Evolutionary conservation across 768 basidiomycete species (phyloP).

Genomic region (Russula olivacea): DNA sequence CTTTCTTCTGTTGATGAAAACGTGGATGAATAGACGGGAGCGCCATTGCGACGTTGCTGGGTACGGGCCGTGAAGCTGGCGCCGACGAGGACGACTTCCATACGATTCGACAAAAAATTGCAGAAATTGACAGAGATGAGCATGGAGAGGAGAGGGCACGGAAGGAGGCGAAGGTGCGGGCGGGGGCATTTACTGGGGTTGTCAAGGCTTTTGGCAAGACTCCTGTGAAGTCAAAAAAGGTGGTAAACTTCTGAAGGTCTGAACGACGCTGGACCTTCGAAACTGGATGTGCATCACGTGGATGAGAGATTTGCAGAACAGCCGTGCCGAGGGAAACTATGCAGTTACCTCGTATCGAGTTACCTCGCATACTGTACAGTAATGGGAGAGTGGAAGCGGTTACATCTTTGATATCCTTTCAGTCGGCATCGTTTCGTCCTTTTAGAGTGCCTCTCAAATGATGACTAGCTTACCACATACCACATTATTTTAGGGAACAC

Average conservation of each 20-base stretch:
- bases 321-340: neutral
- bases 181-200: constrained; percentile 40
- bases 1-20: neutral
- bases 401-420: too few species aligned
- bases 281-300: neutral
- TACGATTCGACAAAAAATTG: constrained; percentile 57
- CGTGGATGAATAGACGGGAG: constrained; percentile 32
- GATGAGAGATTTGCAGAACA: neutral
- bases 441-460: neutral
- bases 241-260: constrained; percentile 46
- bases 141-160: constrained; percentile 42
- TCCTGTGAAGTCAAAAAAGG: constrained; percentile 36
- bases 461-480: neutral
- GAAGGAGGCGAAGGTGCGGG: constrained; percentile 39
- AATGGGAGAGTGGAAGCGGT: too few species aligned
- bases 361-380: neutral
- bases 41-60: constrained; percentile 41
- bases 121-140: constrained; percentile 56
- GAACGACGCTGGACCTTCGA: constrained; percentile 14
- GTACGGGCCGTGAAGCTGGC: constrained; percentile 50
- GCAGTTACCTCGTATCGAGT: neutral
- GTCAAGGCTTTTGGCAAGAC: constrained; percentile 28
- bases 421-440: too few species aligned
- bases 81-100: constrained; percentile 98
- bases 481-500: neutral